Conservation (phyloP, 768 basidiomycete species). For the Suillus plorans region DNA sequence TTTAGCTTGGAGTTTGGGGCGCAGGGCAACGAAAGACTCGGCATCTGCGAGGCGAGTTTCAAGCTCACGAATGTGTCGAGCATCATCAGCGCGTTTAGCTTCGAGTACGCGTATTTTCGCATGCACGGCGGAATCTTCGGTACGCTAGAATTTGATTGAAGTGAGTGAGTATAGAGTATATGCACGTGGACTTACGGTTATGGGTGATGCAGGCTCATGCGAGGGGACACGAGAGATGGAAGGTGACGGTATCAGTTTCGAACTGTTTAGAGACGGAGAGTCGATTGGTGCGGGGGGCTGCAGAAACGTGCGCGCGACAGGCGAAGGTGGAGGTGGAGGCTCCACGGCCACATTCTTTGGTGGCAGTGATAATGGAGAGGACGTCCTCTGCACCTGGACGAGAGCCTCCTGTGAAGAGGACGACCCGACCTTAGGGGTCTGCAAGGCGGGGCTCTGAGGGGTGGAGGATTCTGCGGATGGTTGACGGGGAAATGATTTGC, state of each 20-base stretch:
- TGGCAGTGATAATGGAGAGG: slow-evolving; percentile 40
- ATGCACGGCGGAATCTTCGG: slow-evolving; percentile 47
- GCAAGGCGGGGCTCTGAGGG: slow-evolving; percentile 29
- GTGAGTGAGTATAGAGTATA: neutral
- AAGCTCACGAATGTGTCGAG: slow-evolving; percentile 78
- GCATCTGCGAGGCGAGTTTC: slow-evolving; percentile 84
- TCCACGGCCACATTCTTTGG: slow-evolving; percentile 32
- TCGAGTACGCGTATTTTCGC: slow-evolving; percentile 86
- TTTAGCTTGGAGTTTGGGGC: slow-evolving; percentile 92
- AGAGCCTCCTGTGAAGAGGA: slow-evolving; percentile 26
- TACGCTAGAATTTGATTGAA: slow-evolving; percentile 23
- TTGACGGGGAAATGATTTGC: slow-evolving; percentile 49
- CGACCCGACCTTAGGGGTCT: slow-evolving; percentile 30
- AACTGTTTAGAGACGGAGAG: slow-evolving; percentile 14
- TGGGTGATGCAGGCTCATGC: slow-evolving; percentile 24
- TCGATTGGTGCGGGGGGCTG: slow-evolving; percentile 18
- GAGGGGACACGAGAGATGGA: slow-evolving; percentile 5
- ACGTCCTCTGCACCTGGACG: slow-evolving; percentile 29
- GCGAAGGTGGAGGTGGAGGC: slow-evolving; percentile 20
- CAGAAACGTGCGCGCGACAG: slow-evolving; percentile 10
- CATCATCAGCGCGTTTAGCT: slow-evolving; percentile 82
- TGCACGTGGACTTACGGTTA: slow-evolving; percentile 18
- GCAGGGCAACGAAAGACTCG: slow-evolving; percentile 76
- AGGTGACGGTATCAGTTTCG: neutral
- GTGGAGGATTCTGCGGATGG: slow-evolving; percentile 38